Base-by-base conservation (phyloP, 495 filamentous ascomycete genomes). In the Aspergillus haitiensis region DNA sequence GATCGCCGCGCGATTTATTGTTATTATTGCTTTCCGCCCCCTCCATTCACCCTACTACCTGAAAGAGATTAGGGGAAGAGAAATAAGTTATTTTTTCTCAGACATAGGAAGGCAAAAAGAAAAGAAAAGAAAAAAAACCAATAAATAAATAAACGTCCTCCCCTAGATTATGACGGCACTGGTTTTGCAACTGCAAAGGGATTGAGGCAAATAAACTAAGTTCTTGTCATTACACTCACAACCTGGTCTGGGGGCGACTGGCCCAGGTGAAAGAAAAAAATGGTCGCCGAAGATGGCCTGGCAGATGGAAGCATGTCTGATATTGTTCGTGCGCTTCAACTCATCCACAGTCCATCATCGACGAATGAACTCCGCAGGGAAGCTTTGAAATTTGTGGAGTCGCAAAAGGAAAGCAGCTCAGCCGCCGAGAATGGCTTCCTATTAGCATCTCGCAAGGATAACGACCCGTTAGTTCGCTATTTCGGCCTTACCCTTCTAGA, bases 401-500 rank as follows among this genome's bases (percentile, higher is more conserved):
- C 87, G 15, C 80, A 93, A 60, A 97, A 97, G 72, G 79, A 82
- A 33, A 82, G 87, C 65, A 78, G 84, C 48, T 83, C 90, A 54
- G 92, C 93, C 0, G 91, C 92, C 12, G 85, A 84, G 18, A 86
- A 91, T 74, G 95, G 95, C n/a, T 95, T 89, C 72, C 81, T 84
- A 27, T 82, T 99, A 55, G 92, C 92, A 37, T 83, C 82, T 54
- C 87, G 89, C 68, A 79, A 79, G 60, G 73, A 81, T 10, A 88
- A 93, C 65, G 81, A 88, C 45, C 82, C 90, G 11, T 81, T 93
- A 37, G 89, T 98, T 44, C 89, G 94, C 62, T 92, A 97, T 72
- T 99, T 94, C 71, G 95, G 91, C 45, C 80, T 99, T 31, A 91
- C 91, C 10, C 81, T 98, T 18, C 81, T 99, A 60, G 94, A 99